phyloP scores from a whole-genome alignment of 2,329 filamentous ascomycete species.

The Thelonectria discophora region DNA sequence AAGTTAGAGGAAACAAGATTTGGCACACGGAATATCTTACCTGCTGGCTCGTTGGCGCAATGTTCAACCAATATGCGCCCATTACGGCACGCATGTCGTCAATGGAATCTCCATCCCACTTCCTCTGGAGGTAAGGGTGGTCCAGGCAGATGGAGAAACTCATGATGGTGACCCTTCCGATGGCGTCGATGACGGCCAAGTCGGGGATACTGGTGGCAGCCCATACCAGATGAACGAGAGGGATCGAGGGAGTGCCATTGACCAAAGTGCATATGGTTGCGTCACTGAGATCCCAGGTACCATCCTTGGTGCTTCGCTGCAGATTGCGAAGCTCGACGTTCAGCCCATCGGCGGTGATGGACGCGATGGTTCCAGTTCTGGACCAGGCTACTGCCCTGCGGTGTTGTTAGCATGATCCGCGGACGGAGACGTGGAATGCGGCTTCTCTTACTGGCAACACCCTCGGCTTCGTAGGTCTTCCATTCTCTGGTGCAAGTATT shows the following conservation, averaged over 20 bases:
- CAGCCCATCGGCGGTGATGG: conserved; percentile 76
- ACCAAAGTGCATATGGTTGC: conserved; percentile 72
- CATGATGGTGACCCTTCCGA: conserved; percentile 80
- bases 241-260: conserved; percentile 68
- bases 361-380: conserved; percentile 84
- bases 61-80: conserved; percentile 85
- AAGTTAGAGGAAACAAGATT: conserved; percentile 3
- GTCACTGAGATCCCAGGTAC: conserved; percentile 79
- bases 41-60: conserved; percentile 58
- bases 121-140: conserved; percentile 68
- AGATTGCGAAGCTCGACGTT: conserved; percentile 78
- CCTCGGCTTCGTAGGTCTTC: conserved; percentile 80
- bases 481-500: conserved; percentile 75
- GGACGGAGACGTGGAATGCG: not conserved
- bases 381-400: conserved; percentile 86
- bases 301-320: conserved; percentile 72
- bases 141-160: conserved; percentile 78
- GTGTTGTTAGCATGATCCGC: conserved; percentile 25
- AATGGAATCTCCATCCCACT: conserved; percentile 71
- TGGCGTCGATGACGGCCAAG: conserved; percentile 82
- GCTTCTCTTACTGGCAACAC: conserved; percentile 77
- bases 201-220: conserved; percentile 76
- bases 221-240: conserved; percentile 85
- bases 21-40: conserved; percentile 28
- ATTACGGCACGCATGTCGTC: conserved; percentile 82